phyloP scores from a whole-genome alignment of 2,329 filamentous ascomycete species.

The Alternaria alternata region DNA sequence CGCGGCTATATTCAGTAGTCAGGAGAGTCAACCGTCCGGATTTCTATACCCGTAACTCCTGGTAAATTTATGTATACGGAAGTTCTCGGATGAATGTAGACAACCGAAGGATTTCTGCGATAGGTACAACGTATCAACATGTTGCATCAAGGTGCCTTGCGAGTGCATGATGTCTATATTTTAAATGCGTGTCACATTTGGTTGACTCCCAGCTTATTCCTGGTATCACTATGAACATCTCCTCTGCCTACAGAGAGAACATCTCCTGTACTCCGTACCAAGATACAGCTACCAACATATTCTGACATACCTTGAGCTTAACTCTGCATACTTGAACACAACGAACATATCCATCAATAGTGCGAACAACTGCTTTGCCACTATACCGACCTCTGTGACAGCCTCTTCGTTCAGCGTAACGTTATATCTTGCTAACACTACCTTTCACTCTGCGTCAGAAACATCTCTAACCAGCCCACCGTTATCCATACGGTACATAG shows the following conservation, averaged over 20 bases:
- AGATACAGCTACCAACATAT: neutral
- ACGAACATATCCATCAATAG: neutral
- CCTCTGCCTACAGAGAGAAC: neutral
- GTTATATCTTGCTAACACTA: neutral
- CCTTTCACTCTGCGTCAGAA: neutral
- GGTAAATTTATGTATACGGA: neutral
- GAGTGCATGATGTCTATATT: neutral
- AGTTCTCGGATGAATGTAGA: neutral
- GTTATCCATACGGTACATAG: accelerated
- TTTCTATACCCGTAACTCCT: neutral
- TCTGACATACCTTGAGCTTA: neutral
- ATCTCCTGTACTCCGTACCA: neutral
- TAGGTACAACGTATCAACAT: neutral
- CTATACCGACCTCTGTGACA: neutral
- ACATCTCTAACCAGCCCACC: neutral
- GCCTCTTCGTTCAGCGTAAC: neutral
- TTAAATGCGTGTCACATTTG: neutral
- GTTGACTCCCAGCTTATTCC: neutral
- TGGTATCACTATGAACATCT: neutral
- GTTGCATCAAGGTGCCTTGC: neutral
- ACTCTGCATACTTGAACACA: neutral
- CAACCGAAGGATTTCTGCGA: neutral
- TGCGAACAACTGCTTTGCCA: neutral
- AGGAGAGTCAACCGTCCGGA: neutral
- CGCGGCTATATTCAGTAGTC: neutral